Evolutionary conservation across 257 asterid species (phyloP), one percentile per base, ranked within the genome.

Genomic region (Paulownia fortunei): DNA sequence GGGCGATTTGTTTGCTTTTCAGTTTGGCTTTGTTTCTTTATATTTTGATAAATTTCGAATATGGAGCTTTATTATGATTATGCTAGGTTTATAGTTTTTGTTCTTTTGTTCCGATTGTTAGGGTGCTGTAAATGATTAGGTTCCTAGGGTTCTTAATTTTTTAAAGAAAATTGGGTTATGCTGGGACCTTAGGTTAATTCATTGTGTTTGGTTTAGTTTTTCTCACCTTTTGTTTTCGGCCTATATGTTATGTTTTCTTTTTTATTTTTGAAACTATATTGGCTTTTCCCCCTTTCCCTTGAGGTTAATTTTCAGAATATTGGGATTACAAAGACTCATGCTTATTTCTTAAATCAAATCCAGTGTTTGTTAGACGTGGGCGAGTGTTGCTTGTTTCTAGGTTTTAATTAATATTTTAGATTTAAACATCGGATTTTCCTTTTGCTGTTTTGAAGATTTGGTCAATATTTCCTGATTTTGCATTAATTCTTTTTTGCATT

Each of bases 141-240:
- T 15, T 71, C 34, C 76, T 61, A 51, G 80, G 74, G 77, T 37
- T 69, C 61, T 16, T 26, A 60, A 6, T 27, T 11, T 32, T 8
- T 15, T 9, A 23, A 3, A 6, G 55, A 13, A 67, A 52, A n/a
- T 77, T 24, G 67, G 44, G 49, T 44, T 39, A 26, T 23, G 27
- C 19, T 74, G 58, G 65, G 37, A 55, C 47, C 63, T 73, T 67
- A 32, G 62, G 76, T 49, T 58, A 19, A 66, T 66, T 76, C 15
- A 5, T 6, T 19, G 27, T 6, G 23, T 41, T 63, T 26, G 74
- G 36, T 69, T 32, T 15, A 2, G 5, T n/a, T n/a, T n/a, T n/a
- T n/a, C n/a, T 62, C 52, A 16, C 24, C 32, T 0, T 13, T 39
- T 18, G 7, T 39, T 39, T 41, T 41, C 39, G 2, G 61, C 62